Evolutionary conservation across 371 early-diverging fungal genomes (phyloP).

Genomic region (Mortierella sp.): DNA sequence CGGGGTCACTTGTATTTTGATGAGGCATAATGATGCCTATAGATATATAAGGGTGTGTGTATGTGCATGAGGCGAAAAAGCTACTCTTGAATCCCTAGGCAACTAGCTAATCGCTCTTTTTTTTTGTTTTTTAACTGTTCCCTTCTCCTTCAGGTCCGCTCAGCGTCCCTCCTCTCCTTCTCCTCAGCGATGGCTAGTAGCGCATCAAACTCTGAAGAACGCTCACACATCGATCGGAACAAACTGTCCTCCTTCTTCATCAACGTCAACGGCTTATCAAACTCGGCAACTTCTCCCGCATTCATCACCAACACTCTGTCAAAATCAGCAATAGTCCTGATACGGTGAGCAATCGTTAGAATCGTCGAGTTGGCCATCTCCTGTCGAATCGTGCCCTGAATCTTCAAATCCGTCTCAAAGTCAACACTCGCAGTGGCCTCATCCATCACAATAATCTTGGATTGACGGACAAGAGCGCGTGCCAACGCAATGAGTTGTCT

Average conservation of each 20-base stretch:
- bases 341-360: conserved; percentile 77
- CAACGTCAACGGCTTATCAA: conserved; percentile 67
- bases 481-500: conserved; percentile 85
- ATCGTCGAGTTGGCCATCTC: conserved; percentile 69
- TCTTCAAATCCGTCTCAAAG: conserved; percentile 69
- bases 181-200: conserved; percentile 63
- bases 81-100: too few species aligned
- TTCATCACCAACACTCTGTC: conserved; percentile 81
- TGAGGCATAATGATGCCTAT: too few species aligned
- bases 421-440: conserved; percentile 89
- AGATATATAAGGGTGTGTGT: too few species aligned
- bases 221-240: conserved; percentile 74
- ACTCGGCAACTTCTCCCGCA: conserved; percentile 72
- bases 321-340: conserved; percentile 85
- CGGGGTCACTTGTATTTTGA: too few species aligned
- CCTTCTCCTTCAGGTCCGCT: background rate
- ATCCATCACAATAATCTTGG: conserved; percentile 79
- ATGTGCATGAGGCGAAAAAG: too few species aligned
- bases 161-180: conserved; percentile 34
- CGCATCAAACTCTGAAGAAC: conserved; percentile 75
- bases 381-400: conserved; percentile 77
- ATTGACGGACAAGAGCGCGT: conserved; percentile 76
- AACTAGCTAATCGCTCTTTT: too few species aligned
- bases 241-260: conserved; percentile 57
- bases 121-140: too few species aligned